Evolutionary conservation across 2,329 filamentous ascomycete genomes (phyloP), one percentile per base, ranked within the genome.

Genomic region (Fusarium begoniae): DNA sequence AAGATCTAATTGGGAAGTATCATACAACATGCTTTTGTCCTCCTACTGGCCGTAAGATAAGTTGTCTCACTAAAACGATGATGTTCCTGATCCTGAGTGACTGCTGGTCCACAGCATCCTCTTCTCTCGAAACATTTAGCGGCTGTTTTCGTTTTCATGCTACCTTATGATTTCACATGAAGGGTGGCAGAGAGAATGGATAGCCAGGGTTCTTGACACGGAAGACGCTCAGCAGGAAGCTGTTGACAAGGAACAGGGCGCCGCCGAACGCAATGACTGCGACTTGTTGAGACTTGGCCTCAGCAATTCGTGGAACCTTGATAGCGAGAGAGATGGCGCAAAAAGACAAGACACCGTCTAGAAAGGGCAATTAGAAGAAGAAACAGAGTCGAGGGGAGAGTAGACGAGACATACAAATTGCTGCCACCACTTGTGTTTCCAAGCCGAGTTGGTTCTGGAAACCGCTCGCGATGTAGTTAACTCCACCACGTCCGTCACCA

Each of bases 391-490:
- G 18, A 22, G n/a, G 38, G 38, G 15, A 30, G 13, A 28, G 35
- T 38, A 26, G 30, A 11, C 13, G 20, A 17, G 17, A 55, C 94
- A 87, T 90, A 98, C 96, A 98, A 73, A 98, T 91, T 38, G 93
- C 94, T 69, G 95, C 96, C 60, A 99, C 85, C 74, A 99, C 96
- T 84, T 99, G 96, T 5, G 96, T 98, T 85, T 99, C 96, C 77
- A 99, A 86, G 20, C 96, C 96, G 79, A 92, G 95, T 81, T 99
- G 96, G 81, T 91, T 98, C 82, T 96, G 94, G 84, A 99, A 99
- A 2, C 96, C 96, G 44, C 89, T 88, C 8, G 96, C 94, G 83
- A 99, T 96, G 83, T 98, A 98, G 80, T 85, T 93, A 71, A 99
- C 90, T 10, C 95, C 95, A 24, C 96, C 96, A 62, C 89, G 91